phyloP scores from a whole-genome alignment of 176 grass and related monocot species.

The barley (Hordeum vulgare) region MorexV3_pseudomolecules_assembly NC_058519.1:394741405-394741904 shows the following conservation, averaged over 20 bases:
- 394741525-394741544: slow-evolving; percentile 25
- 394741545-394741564: neutral
- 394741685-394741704: slow-evolving; percentile 3
- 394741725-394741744: slow-evolving; percentile 9
- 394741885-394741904: slow-evolving; percentile 98
- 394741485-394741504: slow-evolving; percentile 99
- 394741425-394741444: slow-evolving; percentile 88
- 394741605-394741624: slow-evolving; percentile 99
- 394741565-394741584: slow-evolving; percentile 24
- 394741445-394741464: slow-evolving; percentile 97
- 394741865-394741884: slow-evolving; percentile 71
- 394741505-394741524: slow-evolving; percentile 97
- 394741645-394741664: slow-evolving; percentile 94
- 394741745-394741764: slow-evolving; percentile 43
- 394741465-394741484: slow-evolving; percentile 91
- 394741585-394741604: slow-evolving; percentile 18
- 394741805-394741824: slow-evolving; percentile 93
- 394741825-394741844: slow-evolving; percentile 93
- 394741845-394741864: slow-evolving; percentile 68
- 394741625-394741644: slow-evolving; percentile 98
- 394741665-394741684: slow-evolving; percentile 96
- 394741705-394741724: neutral
- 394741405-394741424: slow-evolving; percentile 84
- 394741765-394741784: slow-evolving; percentile 79
- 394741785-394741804: slow-evolving; percentile 77